phyloP scores from a whole-genome alignment of 352 stramenopile species.

The Globisporangium viniferum region DNA sequence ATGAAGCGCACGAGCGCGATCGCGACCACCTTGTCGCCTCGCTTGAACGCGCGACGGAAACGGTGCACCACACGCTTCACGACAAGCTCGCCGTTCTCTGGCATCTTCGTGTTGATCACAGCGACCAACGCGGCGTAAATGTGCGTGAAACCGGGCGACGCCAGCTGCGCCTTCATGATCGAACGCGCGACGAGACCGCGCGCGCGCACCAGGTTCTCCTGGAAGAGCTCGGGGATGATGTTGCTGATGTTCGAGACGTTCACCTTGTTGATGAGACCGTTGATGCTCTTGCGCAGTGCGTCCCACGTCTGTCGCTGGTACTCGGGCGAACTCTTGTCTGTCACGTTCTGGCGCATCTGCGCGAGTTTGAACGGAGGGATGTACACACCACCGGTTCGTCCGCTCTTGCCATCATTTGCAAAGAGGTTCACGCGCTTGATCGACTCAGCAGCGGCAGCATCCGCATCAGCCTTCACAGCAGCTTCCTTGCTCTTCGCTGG shows the following conservation, averaged over 20 bases:
- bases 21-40: conserved; percentile 94
- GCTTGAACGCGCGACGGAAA: conserved; percentile 96
- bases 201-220: conserved; percentile 97
- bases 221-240: conserved; percentile 95
- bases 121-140: conserved; percentile 96
- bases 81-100: conserved; percentile 95
- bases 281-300: conserved; percentile 95
- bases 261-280: conserved; percentile 98
- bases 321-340: conserved; percentile 61
- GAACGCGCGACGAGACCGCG: conserved; percentile 92
- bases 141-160: conserved; percentile 95
- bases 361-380: conserved; percentile 92
- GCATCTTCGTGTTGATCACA: conserved; percentile 99
- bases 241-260: conserved; percentile 94
- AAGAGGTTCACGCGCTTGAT: conserved; percentile 34
- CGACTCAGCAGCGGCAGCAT: conserved; percentile 1
- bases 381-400: conserved; percentile 89
- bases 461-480: neutral
- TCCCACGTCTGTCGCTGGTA: conserved; percentile 95
- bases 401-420: conserved; percentile 33
- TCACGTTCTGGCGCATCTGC: conserved; percentile 55
- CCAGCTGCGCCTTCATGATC: conserved; percentile 95
- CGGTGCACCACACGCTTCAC: conserved; percentile 92
- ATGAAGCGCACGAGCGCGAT: conserved; percentile 96
- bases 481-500: neutral